These are phyloP conservation scores for Hemileia vastatrix DNA, from an alignment of 1,284 basidiomycete species.

Conservation along the genomic window DNA sequence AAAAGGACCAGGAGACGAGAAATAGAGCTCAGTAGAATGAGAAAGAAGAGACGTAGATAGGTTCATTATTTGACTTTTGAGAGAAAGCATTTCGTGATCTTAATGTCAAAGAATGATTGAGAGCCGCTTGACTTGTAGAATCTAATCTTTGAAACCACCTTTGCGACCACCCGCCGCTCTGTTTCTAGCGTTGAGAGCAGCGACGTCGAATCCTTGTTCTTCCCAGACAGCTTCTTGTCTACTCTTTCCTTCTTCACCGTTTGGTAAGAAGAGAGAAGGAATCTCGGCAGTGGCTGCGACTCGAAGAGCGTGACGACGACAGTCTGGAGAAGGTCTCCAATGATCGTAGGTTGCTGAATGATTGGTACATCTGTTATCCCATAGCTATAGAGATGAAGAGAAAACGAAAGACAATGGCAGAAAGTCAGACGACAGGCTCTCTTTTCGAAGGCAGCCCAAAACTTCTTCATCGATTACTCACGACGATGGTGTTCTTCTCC, in stretches of 20 bases:
- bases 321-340: not conserved
- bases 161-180: not conserved
- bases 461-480: not conserved
- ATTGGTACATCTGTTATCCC: not conserved
- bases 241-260: constrained; percentile 1
- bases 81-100: no score
- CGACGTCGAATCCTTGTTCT: constrained; percentile 1
- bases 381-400: not conserved
- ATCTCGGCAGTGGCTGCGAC: constrained; percentile 34
- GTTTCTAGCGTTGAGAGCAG: not conserved
- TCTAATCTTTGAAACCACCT: not conserved
- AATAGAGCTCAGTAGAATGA: no score
- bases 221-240: constrained; percentile 1
- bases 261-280: constrained; percentile 15
- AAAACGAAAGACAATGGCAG: not conserved
- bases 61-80: no score
- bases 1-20: no score
- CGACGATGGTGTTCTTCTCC: not conserved
- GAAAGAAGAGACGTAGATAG: no score
- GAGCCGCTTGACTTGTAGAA: not conserved
- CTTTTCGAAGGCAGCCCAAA: not conserved
- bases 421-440: not conserved
- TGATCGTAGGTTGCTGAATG: not conserved
- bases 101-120: no score
- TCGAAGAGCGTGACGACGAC: constrained; percentile 31